Conservation (phyloP, 1,284 basidiomycete genomes). For the Microbotryum violaceum region DNA sequence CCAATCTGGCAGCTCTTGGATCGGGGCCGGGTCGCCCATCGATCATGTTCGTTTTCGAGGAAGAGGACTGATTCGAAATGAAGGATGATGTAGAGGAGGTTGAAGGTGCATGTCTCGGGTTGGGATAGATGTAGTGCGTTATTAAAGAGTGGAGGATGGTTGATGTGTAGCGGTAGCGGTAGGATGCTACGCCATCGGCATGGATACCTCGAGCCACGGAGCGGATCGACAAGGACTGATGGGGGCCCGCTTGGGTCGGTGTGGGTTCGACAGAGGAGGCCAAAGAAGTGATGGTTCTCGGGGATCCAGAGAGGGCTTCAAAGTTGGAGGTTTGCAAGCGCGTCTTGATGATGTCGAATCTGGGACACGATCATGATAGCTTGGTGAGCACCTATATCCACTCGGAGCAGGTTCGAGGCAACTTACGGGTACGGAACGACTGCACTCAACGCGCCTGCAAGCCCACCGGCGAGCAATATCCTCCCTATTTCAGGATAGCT, state of each 20-base stretch:
- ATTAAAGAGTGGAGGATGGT: slow-evolving; percentile 28
- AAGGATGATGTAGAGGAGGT: background rate
- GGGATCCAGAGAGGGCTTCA: slow-evolving; percentile 13
- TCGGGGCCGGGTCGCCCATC: slow-evolving; percentile 11
- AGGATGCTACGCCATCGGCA: slow-evolving; percentile 23
- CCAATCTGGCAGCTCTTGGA: slow-evolving; percentile 25
- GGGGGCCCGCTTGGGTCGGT: background rate
- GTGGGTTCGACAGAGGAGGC: background rate
- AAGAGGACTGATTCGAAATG: background rate
- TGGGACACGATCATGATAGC: background rate
- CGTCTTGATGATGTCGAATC: slow-evolving; percentile 36
- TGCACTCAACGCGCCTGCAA: slow-evolving; percentile 34
- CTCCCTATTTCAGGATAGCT: slow-evolving; percentile 28
- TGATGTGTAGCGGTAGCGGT: slow-evolving; percentile 30
- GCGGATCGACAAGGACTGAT: background rate
- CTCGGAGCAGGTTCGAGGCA: background rate
- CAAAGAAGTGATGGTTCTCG: background rate
- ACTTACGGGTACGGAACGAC: slow-evolving; percentile 36
- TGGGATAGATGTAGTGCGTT: slow-evolving; percentile 10
- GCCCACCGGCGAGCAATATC: slow-evolving; percentile 34
- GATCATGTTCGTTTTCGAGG: slow-evolving; percentile 1
- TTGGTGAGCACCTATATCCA: background rate
- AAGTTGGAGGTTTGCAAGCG: slow-evolving; percentile 31
- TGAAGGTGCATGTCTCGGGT: background rate
- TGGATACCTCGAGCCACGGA: slow-evolving; percentile 28